Base-by-base conservation (phyloP, 306 rosid species). In the Vigna trinervia region DNA sequence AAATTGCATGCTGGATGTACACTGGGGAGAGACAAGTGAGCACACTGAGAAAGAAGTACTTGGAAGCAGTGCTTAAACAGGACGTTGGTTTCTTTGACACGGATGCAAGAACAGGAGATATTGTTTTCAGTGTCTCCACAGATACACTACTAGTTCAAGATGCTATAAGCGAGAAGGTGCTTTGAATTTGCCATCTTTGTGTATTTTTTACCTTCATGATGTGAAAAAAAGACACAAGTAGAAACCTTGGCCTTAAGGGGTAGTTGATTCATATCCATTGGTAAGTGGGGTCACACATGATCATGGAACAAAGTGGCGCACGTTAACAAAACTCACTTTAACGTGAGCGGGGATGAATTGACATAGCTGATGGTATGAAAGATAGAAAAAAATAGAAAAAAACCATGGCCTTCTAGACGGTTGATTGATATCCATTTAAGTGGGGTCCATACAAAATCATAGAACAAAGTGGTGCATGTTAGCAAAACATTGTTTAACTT, bases 71-170 rank as follows among this genome's bases (percentile, higher is more conserved):
- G 71, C 86, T 96, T 13, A 92, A 87, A 84, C 99, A 96, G 30
- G 99, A 96, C 84, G 99, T 96, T 38, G 99, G 99, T 5, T 96
- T 96, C 87, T 96, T 91, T 67, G 99, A 96, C 75, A 96, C 99
- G 1, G 99, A 96, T 71, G 97, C 98, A 0, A 87, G 99, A 86
- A 96, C 99, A 7, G 99, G 99, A 63, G 99, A 96, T 84, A 92
- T 96, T 62, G 99, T 96, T 71, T 96, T 96, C 64, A 92, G 98
- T 57, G 93, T 96, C 75, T 96, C 99, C 5, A 96, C 99, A 11
- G 98, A 96, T 82, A 96, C 99, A 41, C 93, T 96, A 36, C 89
- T 96, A 2, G 99, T 96, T 63, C 99, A 96, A 87, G 99, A 96
- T 70, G 99, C 99, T 57, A 96, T 96, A 15, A 96, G 99, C 50